Percentiles rank a stretch among this genome's conserved stretches.
Conservation (phyloP, 352 stramenopile species). For the Globisporangium barbulae region DNA sequence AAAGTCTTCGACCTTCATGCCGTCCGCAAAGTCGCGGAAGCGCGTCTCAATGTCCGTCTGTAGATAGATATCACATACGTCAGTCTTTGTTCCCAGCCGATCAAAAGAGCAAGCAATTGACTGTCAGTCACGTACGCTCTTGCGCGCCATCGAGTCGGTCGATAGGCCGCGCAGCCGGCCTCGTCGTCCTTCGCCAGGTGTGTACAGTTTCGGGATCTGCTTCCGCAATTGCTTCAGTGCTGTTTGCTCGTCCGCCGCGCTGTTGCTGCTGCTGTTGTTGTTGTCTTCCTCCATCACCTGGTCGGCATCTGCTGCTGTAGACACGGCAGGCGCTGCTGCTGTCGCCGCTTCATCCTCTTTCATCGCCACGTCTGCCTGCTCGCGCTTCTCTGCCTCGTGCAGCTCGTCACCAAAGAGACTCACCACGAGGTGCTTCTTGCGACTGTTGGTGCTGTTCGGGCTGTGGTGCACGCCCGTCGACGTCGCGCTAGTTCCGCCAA, state of each 20-base stretch:
- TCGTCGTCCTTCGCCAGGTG: constrained; percentile 54
- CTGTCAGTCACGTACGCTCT: constrained; percentile 29
- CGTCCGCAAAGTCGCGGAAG: constrained; percentile 74
- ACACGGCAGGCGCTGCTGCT: background rate
- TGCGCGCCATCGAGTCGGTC: constrained; percentile 58
- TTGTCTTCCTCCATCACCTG: constrained; percentile 32
- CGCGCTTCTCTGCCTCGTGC: constrained; percentile 21
- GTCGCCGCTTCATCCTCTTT: constrained; percentile 24
- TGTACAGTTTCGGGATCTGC: constrained; percentile 73
- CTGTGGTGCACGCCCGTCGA: constrained; percentile 18
- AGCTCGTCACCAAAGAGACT: constrained; percentile 80
- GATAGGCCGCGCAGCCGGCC: constrained; percentile 59
- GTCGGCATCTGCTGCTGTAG: constrained; percentile 11
- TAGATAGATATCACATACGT: background rate
- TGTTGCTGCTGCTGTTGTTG: constrained; percentile 6
- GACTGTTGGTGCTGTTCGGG: constrained; percentile 37
- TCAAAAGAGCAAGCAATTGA: background rate
- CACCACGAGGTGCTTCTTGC: constrained; percentile 63
- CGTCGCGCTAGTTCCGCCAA: constrained; percentile 25
- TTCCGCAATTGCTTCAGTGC: constrained; percentile 15
- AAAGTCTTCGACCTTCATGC: constrained; percentile 86
- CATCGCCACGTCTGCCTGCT: constrained; percentile 37
- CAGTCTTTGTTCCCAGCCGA: constrained; percentile 1
- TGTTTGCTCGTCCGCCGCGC: background rate
- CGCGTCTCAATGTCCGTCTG: constrained; percentile 71